Conservation (phyloP, 1,139 yeast species). For the Arxiozyma bovina region DNA sequence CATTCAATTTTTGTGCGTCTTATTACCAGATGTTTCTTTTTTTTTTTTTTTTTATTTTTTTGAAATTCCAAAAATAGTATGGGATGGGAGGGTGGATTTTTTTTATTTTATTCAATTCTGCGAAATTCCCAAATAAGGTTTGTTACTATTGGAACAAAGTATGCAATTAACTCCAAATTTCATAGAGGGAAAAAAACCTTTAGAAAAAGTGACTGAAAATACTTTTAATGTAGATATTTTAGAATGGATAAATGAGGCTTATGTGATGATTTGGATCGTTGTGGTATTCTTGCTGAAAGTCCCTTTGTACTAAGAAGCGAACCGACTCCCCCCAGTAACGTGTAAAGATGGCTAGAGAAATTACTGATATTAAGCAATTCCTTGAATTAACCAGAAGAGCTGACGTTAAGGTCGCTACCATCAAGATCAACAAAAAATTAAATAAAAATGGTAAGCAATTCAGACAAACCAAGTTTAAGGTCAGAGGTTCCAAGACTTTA, state of each 20-base stretch:
- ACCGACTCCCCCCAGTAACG: conserved; percentile 4
- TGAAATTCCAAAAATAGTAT: not conserved
- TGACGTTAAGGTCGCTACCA: conserved; percentile 88
- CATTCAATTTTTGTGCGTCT: not conserved
- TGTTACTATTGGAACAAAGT: no score
- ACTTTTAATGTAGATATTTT: no score
- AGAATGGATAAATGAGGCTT: no score
- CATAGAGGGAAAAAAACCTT: no score
- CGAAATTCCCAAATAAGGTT: no score
- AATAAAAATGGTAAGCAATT: conserved; percentile 76
- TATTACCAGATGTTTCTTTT: no score
- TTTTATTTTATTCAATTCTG: no score
- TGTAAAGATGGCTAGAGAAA: conserved; percentile 44
- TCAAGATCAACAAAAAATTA: conserved; percentile 81
- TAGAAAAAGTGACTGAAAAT: no score
- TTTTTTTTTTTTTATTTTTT: not conserved
- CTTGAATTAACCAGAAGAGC: conserved; percentile 97
- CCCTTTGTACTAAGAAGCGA: not conserved
- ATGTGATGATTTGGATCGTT: no score
- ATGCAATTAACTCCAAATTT: no score
- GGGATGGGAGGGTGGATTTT: no score
- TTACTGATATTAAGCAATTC: conserved; percentile 95
- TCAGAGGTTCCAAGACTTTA: conserved; percentile 90
- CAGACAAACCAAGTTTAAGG: conserved; percentile 98
- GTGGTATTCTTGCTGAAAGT: no score